phyloP scores from a whole-genome alignment of 2,329 filamentous ascomycete species.

The Massarina eburnea region DNA sequence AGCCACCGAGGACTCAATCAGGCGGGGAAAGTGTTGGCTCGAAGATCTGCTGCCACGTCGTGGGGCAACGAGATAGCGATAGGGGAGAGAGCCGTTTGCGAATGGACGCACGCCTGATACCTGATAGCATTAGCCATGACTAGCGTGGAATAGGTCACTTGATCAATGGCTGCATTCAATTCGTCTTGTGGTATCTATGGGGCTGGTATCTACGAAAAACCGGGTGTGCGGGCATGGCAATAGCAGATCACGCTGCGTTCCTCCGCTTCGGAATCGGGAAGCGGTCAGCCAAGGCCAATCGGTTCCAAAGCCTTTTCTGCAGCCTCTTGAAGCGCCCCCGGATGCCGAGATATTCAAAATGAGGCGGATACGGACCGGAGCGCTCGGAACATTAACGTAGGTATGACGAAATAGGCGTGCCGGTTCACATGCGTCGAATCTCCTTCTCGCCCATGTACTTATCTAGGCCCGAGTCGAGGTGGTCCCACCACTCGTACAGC shows the following conservation, averaged over 20 bases:
- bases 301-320: conserved; percentile 4
- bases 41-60: conserved; percentile 17
- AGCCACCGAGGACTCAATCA: neutral
- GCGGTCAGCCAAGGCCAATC: conserved; percentile 14
- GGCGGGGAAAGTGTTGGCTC: neutral
- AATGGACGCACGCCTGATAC: conserved; percentile 20
- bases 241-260: conserved; percentile 14
- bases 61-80: conserved; percentile 19
- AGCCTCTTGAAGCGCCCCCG: neutral
- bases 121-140: no score
- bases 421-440: conserved; percentile 76
- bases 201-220: conserved; percentile 28
- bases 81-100: conserved; percentile 21
- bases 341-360: neutral
- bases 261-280: conserved; percentile 5
- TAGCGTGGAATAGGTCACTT: conserved; percentile 28
- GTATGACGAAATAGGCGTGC: neutral
- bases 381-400: neutral
- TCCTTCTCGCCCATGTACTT: conserved; percentile 83
- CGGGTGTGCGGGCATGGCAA: conserved; percentile 24
- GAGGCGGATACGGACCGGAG: neutral
- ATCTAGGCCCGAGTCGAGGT: conserved; percentile 77
- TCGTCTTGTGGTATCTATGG: conserved; percentile 29
- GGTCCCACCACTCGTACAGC: conserved; percentile 97
- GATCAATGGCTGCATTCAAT: conserved; percentile 22